Conservation (phyloP, 495 filamentous ascomycete genomes). For the Aspergillus conjunctus region DNA sequence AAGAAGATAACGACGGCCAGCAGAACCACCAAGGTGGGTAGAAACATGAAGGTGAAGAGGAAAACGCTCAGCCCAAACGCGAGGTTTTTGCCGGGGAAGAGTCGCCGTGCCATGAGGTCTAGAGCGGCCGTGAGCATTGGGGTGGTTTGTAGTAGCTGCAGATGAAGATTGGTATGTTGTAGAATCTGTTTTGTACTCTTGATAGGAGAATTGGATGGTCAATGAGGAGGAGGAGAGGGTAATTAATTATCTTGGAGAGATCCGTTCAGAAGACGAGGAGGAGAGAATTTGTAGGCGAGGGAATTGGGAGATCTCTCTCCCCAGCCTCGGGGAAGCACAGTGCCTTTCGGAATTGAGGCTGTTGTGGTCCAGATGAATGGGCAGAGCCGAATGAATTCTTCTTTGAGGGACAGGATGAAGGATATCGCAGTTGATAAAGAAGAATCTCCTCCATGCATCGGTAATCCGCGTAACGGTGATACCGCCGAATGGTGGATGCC, state of each 20-base stretch:
- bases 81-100: conserved; percentile 34
- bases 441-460: background rate
- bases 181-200: background rate
- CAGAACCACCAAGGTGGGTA: conserved; percentile 43
- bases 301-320: background rate
- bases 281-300: background rate
- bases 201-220: background rate
- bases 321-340: background rate
- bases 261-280: background rate
- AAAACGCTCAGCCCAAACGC: conserved; percentile 42
- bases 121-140: conserved; percentile 17
- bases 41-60: conserved; percentile 45
- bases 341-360: background rate
- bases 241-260: too few relatives aligned
- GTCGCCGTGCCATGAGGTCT: conserved; percentile 38
- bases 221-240: background rate
- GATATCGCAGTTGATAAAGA: background rate
- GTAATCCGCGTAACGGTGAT: background rate
- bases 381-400: too few relatives aligned
- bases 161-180: background rate
- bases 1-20: conserved; percentile 43
- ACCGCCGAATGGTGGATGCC: conserved; percentile 15
- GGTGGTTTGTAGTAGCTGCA: background rate
- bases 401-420: too few relatives aligned
- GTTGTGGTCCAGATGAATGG: too few relatives aligned